Percentiles rank a stretch among this genome's conserved stretches.
These are phyloP conservation scores for Plasmodium yoelii DNA, from an alignment of 169 alveolate genomes.

Conservation along the genomic window DNA sequence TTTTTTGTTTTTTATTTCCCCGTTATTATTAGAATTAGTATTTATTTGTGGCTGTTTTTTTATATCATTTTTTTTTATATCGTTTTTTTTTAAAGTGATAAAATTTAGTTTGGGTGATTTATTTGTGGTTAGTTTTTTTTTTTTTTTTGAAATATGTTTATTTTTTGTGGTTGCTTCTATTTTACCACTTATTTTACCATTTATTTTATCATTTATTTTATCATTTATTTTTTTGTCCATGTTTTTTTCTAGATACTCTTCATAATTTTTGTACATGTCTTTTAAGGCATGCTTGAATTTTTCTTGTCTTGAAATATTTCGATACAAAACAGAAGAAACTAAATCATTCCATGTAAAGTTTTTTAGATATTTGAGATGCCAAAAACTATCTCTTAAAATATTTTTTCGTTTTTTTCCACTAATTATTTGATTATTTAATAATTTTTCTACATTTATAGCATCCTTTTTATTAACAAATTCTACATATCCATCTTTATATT, in stretches of 20 bases:
- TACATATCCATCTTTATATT: constrained; percentile 93
- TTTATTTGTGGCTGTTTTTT: background rate
- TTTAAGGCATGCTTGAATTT: constrained; percentile 28
- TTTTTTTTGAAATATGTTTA: background rate
- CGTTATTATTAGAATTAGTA: background rate
- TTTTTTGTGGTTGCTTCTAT: background rate
- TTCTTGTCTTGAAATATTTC: constrained; percentile 61
- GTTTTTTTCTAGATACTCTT: constrained; percentile 18
- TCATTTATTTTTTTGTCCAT: background rate
- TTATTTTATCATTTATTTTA: too few species aligned
- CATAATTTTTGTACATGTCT: constrained; percentile 59
- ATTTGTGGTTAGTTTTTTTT: background rate
- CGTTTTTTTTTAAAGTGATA: constrained; percentile 7
- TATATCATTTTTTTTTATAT: constrained; percentile 1
- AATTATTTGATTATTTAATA: constrained; percentile 89
- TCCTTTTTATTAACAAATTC: constrained; percentile 90
- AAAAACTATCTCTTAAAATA: constrained; percentile 90
- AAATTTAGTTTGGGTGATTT: background rate
- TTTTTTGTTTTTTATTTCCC: background rate
- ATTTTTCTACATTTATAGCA: constrained; percentile 92
- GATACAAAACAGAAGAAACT: constrained; percentile 24
- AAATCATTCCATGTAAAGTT: constrained; percentile 90
- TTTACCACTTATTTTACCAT: background rate
- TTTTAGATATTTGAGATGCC: constrained; percentile 93
- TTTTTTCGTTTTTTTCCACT: constrained; percentile 94